Evolutionary conservation across 257 asterid species (phyloP), one percentile per base, ranked within the genome.

Genomic region (Fraxinus anomala): DNA sequence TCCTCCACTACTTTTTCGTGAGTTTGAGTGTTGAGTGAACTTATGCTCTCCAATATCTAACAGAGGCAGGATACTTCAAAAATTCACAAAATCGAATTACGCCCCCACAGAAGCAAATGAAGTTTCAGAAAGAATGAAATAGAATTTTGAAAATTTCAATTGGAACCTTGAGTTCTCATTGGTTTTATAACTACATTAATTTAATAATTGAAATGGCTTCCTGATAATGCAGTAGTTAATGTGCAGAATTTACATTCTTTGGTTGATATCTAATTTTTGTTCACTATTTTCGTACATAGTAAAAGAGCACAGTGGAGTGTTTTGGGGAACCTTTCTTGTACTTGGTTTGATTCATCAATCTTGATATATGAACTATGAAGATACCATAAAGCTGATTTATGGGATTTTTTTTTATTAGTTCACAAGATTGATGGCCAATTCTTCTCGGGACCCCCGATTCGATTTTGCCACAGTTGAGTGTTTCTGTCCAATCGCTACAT

Each of bases 81-180:
- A 47, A 59, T 59, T n/a, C 6, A 30, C 68, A 24, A 70, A 26
- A n/a, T 14, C 14, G 3, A 68, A 66, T 73, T 70, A 36, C 24
- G 30, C 11, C 66, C 6, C 26, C 47, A n/a, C 26, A 59, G 44
- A 78, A 37, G 67, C 79, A 66, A 73, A 75, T 81, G 75, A 24
- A 23, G 61, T 68, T 51, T 36, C 51, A 26, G 71, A 70, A 7
- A 49, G 70, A 26, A 44, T 0, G 0, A 3, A 51, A 66, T 4
- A 42, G 21, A 5, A 9, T 28, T 51, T 67, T 9, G 13, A 37
- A 68, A 63, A 21, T 51, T 19, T 17, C 59, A 23, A 44, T 65
- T 68, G 65, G 11, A 70, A 75, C 42, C 21, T 54, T 63, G 51
- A 14, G 44, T 69, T 56, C 44, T 39, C 70, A 21, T 42, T 71